Percentiles rank a stretch among this genome's conserved stretches.
Conservation (phyloP, 371 early-diverging fungal genomes). For the Apophysomyces trapeziformis region DNA sequence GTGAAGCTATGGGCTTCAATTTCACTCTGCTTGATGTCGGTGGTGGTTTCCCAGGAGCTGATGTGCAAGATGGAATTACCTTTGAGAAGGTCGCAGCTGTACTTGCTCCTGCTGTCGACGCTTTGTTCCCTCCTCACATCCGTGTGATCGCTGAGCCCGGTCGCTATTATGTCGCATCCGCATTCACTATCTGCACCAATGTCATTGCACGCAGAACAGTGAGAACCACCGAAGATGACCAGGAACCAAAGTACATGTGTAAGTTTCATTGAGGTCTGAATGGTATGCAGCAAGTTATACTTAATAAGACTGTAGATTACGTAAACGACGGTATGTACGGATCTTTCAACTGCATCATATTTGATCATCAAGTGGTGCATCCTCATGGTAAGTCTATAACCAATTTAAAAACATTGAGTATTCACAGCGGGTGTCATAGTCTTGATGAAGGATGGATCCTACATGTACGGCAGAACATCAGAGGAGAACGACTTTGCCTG, state of each 20-base stretch:
- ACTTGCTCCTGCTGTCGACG: slow-evolving; percentile 79
- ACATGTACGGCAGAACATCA: slow-evolving; percentile 14
- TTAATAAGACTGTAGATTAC: slow-evolving; percentile 59
- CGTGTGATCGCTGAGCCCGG: slow-evolving; percentile 98
- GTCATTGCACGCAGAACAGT: slow-evolving; percentile 88
- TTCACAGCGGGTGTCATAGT: slow-evolving; percentile 18
- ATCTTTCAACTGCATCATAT: slow-evolving; percentile 96
- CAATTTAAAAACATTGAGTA: slow-evolving; percentile 29
- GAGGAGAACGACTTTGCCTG: slow-evolving; percentile 48
- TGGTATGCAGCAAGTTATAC: not conserved
- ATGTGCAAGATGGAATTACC: slow-evolving; percentile 73
- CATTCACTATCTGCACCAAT: slow-evolving; percentile 91
- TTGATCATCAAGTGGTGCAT: slow-evolving; percentile 88
- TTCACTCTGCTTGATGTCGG: slow-evolving; percentile 92
- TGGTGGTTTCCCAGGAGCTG: slow-evolving; percentile 96
- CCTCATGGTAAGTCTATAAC: slow-evolving; percentile 69
- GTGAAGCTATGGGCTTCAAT: slow-evolving; percentile 71
- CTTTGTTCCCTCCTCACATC: slow-evolving; percentile 70
- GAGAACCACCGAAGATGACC: slow-evolving; percentile 38
- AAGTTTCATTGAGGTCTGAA: slow-evolving; percentile 20
- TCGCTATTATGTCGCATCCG: slow-evolving; percentile 93
- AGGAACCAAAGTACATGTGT: slow-evolving; percentile 82
- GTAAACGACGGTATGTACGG: slow-evolving; percentile 98
- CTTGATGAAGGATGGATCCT: slow-evolving; percentile 20
- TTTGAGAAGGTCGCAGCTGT: slow-evolving; percentile 88